Evolutionary conservation across 192 early-diverging fungal species (phyloP).

Genomic region (Lobosporangium transversale): DNA sequence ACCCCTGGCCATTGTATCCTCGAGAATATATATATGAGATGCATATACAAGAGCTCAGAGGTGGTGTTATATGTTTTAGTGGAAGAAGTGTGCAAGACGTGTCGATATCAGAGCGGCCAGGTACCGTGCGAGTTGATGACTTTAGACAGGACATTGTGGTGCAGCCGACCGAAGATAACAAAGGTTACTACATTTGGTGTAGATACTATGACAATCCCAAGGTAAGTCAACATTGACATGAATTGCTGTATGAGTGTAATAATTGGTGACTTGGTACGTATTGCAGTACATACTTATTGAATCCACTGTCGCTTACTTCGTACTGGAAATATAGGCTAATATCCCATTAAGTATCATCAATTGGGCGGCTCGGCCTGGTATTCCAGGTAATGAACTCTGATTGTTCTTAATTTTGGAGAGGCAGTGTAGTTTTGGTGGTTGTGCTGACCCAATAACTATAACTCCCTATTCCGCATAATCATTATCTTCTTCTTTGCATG

Average conservation of each 20-base stretch:
- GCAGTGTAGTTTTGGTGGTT: too few relatives aligned
- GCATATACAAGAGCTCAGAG: conserved; percentile 31
- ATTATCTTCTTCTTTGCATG: background rate
- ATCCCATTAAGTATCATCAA: conserved; percentile 43
- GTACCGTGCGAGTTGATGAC: conserved; percentile 56
- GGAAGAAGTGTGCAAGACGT: conserved; percentile 38
- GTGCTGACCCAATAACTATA: too few relatives aligned
- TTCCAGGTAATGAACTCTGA: conserved; percentile 22
- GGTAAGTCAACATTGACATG: too few relatives aligned
- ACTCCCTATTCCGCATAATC: background rate
- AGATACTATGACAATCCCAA: conserved; percentile 62
- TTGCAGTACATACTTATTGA: too few relatives aligned
- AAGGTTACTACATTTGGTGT: conserved; percentile 54
- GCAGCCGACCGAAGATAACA: conserved; percentile 38
- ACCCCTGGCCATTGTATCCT: conserved; percentile 60
- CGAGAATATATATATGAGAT: conserved; percentile 63
- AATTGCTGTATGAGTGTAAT: too few relatives aligned
- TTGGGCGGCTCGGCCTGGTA: conserved; percentile 38
- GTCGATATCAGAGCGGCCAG: conserved; percentile 29
- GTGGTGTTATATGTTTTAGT: conserved; percentile 22
- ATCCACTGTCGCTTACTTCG: background rate
- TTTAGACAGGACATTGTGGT: conserved; percentile 60
- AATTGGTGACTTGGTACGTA: too few relatives aligned
- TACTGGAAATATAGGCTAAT: conserved; percentile 17
- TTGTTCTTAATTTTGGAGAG: background rate